Evolutionary conservation across 495 filamentous ascomycete species (phyloP), one percentile per base, ranked within the genome.

Genomic region (Diplogelasinospora grovesii): DNA sequence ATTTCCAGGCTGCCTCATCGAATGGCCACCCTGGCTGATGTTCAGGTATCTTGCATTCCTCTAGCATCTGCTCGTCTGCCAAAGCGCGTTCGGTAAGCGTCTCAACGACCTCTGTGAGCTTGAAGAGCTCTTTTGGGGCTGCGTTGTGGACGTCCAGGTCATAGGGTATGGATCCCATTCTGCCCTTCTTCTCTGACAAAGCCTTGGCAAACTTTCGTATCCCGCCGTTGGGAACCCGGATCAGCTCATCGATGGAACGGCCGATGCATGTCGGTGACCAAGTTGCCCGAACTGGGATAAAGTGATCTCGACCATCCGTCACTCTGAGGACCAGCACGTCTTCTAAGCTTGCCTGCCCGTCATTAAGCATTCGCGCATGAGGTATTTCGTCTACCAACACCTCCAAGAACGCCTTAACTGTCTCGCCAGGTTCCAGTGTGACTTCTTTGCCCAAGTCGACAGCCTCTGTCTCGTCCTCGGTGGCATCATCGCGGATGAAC

Each of bases 241-340:
- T 85, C 11, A 98, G 73, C 48, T 92, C 85, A 35, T 85, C 80
- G 26, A 97, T 68, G 6, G 83, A 85, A 34, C 84, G 79, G 0
- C 87, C 88, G 39, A 96, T 89, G 48, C 79, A 85, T 0, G 84
- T 88, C 16, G 80, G 86, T 3, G 80, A 61, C 92, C 92, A 99
- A 0, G 68, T 61, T 0, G 78, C 90, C 3, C 70, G 74, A 6
- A 93, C 68, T 1, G 89, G 80, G 33, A 99, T 75, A 57, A 99
- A 99, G 57, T 96, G 83, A 46, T 99, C 92, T 35, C 87, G 74
- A 2, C 92, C 92, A 33, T 81, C 76, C 7, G 77, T 72, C 7
- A 97, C 85, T 8, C 89, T 82, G n/a, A 99, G 74, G 4, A 99
- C 79, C 18, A 97, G 68, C 7, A 96, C 81, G 51, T 97, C 89